Base-by-base conservation (phyloP, 352 stramenopile species). In the Stephanocyclus meneghinianus region DNA sequence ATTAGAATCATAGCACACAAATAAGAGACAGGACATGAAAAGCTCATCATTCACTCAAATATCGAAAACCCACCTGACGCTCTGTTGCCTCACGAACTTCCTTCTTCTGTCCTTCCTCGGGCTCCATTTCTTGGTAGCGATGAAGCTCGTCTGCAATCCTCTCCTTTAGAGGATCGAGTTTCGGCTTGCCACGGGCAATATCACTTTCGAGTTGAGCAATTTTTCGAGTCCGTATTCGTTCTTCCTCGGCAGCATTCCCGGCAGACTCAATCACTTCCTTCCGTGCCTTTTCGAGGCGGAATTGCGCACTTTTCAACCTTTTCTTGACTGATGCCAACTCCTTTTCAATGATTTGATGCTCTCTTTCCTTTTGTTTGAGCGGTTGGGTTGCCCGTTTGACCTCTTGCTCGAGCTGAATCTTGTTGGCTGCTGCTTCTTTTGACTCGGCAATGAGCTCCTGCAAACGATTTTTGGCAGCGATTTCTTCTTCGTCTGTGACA, bases 211-310 rank as follows among this genome's bases (percentile, higher is more conserved):
- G 70, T 26, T 87, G 63, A 48, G 87, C 56, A 21, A 91, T 78
- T 32, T 67, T 59, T 21, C 80, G 62, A 16, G 67, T 85, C 16
- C 81, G 45, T 5, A 59, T 44, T 2, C 78, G 72, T 67, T 87
- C 78, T 65, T 93, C 84, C 26, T 84, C 78, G 29, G 92, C 80
- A 21, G 75, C 71, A 26, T 83, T 87, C 1, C 87, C 78, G 44
- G 69, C 53, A 44, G 64, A 82, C 32, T 80, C 60, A 3, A 84
- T 15, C 44, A 91, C 88, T 73, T 94, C 73, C 26, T 87, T 71
- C 45, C 87, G 65, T 35, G 78, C 85, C 9, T 80, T 48, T 51
- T 93, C 66, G 1, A 92, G 71, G 18, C 66, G 51, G 42, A 66
- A 30, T 26, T 87, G 81, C 8, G 84, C 84, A 47, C 15, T 32